Conservation (phyloP, 1,284 basidiomycete species). For the Inonotus obliquus region DNA sequence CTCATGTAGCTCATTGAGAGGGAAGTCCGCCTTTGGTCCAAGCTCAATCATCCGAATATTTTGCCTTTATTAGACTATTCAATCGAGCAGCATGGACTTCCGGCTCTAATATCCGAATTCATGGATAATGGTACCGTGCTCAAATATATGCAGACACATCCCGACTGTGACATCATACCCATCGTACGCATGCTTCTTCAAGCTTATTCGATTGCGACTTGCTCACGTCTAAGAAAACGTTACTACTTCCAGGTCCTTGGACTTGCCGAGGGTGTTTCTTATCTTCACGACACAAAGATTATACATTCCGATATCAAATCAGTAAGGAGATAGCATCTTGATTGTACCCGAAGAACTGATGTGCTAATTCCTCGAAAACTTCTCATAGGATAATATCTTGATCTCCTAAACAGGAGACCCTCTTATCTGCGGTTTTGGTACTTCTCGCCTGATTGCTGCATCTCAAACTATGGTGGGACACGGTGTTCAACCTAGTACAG, state of each 20-base stretch:
- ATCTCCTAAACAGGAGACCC: conserved; percentile 4
- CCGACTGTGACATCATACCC: conserved; percentile 2
- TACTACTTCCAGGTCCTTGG: conserved; percentile 3
- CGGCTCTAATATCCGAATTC: conserved; percentile 15
- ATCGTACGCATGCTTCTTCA: neutral
- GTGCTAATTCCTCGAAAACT: neutral
- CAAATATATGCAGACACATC: conserved; percentile 7
- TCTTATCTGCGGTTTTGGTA: conserved; percentile 13
- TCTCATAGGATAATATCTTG: conserved; percentile 15
- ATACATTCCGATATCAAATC: conserved; percentile 19
- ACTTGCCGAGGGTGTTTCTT: conserved; percentile 13
- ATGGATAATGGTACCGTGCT: conserved; percentile 15
- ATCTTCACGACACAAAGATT: conserved; percentile 11
- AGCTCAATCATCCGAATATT: conserved; percentile 13
- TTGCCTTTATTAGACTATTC: conserved; percentile 4
- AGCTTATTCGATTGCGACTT: neutral
- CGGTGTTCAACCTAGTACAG: neutral
- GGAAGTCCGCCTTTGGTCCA: conserved; percentile 12
- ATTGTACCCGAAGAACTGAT: no score
- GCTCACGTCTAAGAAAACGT: neutral
- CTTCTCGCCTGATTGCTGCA: conserved; percentile 7
- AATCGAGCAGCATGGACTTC: neutral
- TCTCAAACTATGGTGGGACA: conserved; percentile 1
- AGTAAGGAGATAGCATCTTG: no score
- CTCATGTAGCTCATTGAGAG: conserved; percentile 2